Evolutionary conservation across 352 stramenopile species (phyloP).

Genomic region (Aphanomyces invadans): DNA sequence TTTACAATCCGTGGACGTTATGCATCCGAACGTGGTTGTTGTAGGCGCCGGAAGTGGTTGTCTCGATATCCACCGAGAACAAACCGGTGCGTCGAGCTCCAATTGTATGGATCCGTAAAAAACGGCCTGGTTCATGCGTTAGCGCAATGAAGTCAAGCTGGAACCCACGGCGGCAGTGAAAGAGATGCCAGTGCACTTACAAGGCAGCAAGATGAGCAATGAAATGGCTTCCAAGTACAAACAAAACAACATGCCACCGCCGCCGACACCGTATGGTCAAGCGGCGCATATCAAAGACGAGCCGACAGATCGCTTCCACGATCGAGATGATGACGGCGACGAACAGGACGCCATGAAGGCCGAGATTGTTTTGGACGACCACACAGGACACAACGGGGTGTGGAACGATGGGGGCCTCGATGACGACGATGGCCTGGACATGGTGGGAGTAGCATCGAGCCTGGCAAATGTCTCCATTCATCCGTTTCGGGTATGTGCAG

Average conservation of each 20-base stretch:
- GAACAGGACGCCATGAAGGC: slow-evolving; percentile 36
- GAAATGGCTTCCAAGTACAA: slow-evolving; percentile 80
- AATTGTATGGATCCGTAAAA: no score
- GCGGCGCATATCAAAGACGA: slow-evolving; percentile 32
- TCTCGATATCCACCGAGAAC: slow-evolving; percentile 46
- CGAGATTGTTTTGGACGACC: slow-evolving; percentile 65
- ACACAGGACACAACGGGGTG: neutral
- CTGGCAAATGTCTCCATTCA: slow-evolving; percentile 53
- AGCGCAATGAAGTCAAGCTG: slow-evolving; percentile 24
- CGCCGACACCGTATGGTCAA: slow-evolving; percentile 8
- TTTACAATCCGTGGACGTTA: neutral
- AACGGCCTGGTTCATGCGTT: no score
- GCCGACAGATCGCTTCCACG: slow-evolving; percentile 31
- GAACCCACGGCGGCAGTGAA: slow-evolving; percentile 31
- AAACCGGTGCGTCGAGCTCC: slow-evolving; percentile 34
- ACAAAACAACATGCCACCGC: slow-evolving; percentile 27
- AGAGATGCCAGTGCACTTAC: slow-evolving; percentile 67
- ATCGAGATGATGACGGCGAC: slow-evolving; percentile 56
- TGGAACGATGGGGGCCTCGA: slow-evolving; percentile 27
- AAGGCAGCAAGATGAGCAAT: slow-evolving; percentile 79
- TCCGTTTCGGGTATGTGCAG: slow-evolving; percentile 60
- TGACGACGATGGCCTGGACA: slow-evolving; percentile 62
- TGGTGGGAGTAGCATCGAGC: slow-evolving; percentile 72
- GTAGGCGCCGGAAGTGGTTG: slow-evolving; percentile 31
- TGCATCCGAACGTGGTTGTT: neutral